Evolutionary conservation across 306 rosid species (phyloP).

Genomic region (Morella rubra): DNA sequence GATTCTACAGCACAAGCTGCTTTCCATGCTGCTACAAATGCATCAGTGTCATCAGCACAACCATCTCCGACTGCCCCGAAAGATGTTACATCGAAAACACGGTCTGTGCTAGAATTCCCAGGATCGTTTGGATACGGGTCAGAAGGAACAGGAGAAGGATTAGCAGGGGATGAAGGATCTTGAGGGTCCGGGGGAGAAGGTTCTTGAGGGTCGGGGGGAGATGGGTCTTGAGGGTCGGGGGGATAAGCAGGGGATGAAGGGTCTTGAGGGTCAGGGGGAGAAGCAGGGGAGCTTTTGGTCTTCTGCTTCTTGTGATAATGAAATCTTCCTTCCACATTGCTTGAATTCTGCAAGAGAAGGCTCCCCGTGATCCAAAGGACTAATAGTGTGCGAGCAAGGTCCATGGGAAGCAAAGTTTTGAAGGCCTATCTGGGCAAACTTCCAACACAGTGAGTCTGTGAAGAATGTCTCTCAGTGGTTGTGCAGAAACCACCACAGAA

Average conservation of each 20-base stretch:
- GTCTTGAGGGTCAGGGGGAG: slow-evolving; percentile 26
- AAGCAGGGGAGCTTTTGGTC: slow-evolving; percentile 28
- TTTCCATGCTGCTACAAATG: slow-evolving; percentile 84
- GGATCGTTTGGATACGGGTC: slow-evolving; percentile 72
- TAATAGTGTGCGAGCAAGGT: slow-evolving; percentile 24
- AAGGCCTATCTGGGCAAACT: not conserved
- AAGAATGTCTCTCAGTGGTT: slow-evolving; percentile 31
- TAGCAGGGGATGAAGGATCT: slow-evolving; percentile 39
- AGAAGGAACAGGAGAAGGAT: slow-evolving; percentile 46
- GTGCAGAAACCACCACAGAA: slow-evolving; percentile 14
- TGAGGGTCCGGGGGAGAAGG: slow-evolving; percentile 36
- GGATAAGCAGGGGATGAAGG: slow-evolving; percentile 54
- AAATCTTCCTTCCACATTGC: slow-evolving; percentile 72
- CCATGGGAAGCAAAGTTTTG: slow-evolving; percentile 35
- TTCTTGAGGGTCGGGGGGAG: slow-evolving; percentile 35
- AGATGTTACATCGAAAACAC: slow-evolving; percentile 69
- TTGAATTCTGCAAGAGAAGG: slow-evolving; percentile 29
- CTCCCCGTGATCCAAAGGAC: slow-evolving; percentile 33
- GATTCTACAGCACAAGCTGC: slow-evolving; percentile 84
- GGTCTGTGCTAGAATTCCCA: slow-evolving; percentile 34
- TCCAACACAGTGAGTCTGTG: not conserved
- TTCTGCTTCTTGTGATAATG: slow-evolving; percentile 60
- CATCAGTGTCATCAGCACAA: slow-evolving; percentile 70
- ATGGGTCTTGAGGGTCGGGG: slow-evolving; percentile 53
- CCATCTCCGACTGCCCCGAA: slow-evolving; percentile 93